Evolutionary conservation across 805 yeast genomes (phyloP), one percentile per base, ranked within the genome.

Genomic region (Suhomyces prunicola): DNA sequence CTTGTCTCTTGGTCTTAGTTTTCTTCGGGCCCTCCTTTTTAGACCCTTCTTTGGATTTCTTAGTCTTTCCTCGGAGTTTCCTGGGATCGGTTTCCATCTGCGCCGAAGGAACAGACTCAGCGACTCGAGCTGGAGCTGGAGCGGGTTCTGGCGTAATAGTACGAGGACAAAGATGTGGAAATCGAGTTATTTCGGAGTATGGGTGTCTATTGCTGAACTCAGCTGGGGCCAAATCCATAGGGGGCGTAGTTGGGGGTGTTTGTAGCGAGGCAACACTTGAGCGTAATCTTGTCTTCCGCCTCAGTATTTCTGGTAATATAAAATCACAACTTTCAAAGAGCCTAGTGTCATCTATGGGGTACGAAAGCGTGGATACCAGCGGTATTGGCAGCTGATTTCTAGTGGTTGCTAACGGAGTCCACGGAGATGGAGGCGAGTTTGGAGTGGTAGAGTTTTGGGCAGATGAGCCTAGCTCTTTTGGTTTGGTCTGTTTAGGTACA

Each of bases 21-120:
- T 42, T 42, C 19, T 42, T 42, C 13, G 31, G 12, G 3, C 12
- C 19, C 22, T 17, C 26, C 10, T 12, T 22, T 4, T 10, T 42
- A 2, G 24, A 13, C 42, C 12, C 19, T 19, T 17, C 42, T 10
- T 17, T 17, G 12, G 41, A 8, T 24, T 44, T 44, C 9, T 7
- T 22, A 12, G 22, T 17, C 41, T 46, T 46, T 17, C 36, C 29
- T 13, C 49, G 39, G 12, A 47, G 23, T 24, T 35, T 36, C 23
- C 31, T 22, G 23, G 49, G 49, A 24, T 47, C 49, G 8, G 49
- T 35, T 19, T 44, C 47, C 13, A 44, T 44, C 12, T 39, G 42
- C 24, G 19, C n/a, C 6, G 10, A 13, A 9, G 42, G n/a, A 19
- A 19, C n/a, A 39, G 42, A 12, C 42, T 39, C 42, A 39, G 12